Evolutionary conservation across 2,329 filamentous ascomycete species (phyloP).

Genomic region (Xylariales sp.): DNA sequence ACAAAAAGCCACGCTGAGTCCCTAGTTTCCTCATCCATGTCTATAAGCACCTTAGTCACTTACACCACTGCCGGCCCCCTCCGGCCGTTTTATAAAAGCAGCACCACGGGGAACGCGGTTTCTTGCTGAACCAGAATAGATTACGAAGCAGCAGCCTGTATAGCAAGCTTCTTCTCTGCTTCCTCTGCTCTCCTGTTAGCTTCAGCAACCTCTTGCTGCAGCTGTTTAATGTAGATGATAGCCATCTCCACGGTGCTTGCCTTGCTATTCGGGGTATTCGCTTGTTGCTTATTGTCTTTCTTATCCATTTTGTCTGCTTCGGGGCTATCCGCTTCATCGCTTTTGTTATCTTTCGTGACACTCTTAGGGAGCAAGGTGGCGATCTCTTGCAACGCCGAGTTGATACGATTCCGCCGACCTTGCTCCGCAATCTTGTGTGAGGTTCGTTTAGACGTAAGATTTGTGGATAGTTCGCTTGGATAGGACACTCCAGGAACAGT

Average conservation of each 20-base stretch:
- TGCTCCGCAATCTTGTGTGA: slow-evolving; percentile 98
- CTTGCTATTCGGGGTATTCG: slow-evolving; percentile 72
- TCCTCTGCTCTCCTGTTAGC: slow-evolving; percentile 60
- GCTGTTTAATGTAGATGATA: slow-evolving; percentile 86
- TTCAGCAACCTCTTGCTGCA: slow-evolving; percentile 69
- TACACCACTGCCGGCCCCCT: too few relatives aligned
- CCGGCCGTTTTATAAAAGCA: too few relatives aligned
- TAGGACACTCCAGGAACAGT: slow-evolving; percentile 86
- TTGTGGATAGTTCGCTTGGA: slow-evolving; percentile 85
- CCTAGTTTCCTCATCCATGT: too few relatives aligned
- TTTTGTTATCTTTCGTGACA: slow-evolving; percentile 37
- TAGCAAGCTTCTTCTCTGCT: slow-evolving; percentile 57
- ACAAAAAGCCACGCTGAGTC: too few relatives aligned
- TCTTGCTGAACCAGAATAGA: background rate
- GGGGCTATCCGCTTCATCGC: slow-evolving; percentile 42
- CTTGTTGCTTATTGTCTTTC: slow-evolving; percentile 32
- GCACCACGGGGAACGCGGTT: background rate
- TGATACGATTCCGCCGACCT: slow-evolving; percentile 90
- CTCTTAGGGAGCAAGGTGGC: slow-evolving; percentile 73
- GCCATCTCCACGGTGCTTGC: slow-evolving; percentile 97
- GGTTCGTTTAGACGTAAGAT: slow-evolving; percentile 91
- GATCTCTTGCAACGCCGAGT: slow-evolving; percentile 88
- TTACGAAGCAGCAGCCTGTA: background rate
- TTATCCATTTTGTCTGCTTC: slow-evolving; percentile 39
- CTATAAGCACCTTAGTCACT: too few relatives aligned